Conservation (phyloP, 352 stramenopile species). For the Phytopythium litorale region DNA sequence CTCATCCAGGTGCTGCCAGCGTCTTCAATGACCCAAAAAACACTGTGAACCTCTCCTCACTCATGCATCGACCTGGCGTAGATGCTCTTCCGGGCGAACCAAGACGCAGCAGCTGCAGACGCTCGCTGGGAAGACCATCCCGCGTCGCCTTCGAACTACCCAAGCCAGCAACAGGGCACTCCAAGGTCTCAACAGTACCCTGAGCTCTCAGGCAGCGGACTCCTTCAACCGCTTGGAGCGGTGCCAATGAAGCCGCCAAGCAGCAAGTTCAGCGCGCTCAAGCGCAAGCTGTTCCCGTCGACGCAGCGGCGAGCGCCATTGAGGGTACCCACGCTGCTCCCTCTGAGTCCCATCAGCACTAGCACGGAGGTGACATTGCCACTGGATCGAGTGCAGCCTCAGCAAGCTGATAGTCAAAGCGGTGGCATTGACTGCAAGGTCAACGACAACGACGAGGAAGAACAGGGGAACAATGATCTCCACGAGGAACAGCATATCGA, state of each 20-base stretch:
- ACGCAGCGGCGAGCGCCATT: slow-evolving; percentile 39
- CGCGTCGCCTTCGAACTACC: too few species aligned
- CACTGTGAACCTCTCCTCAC: neutral
- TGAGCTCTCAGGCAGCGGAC: neutral
- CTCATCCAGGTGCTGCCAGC: slow-evolving; percentile 30
- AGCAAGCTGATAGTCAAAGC: neutral
- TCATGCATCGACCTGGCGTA: slow-evolving; percentile 5
- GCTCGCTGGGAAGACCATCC: slow-evolving; percentile 5
- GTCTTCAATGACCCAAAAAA: neutral
- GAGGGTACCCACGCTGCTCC: slow-evolving; percentile 34
- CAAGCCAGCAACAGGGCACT: neutral
- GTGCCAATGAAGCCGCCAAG: neutral
- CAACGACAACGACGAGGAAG: neutral
- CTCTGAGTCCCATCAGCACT: slow-evolving; percentile 32
- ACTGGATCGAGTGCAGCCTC: neutral
- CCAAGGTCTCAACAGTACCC: neutral
- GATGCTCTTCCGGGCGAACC: slow-evolving; percentile 47
- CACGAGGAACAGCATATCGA: neutral
- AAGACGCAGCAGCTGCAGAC: neutral
- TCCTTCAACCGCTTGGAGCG: neutral
- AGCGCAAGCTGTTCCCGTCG: slow-evolving; percentile 54
- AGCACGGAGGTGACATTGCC: neutral
- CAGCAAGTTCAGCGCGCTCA: slow-evolving; percentile 44
- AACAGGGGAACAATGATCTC: neutral
- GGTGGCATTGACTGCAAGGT: neutral